Percentiles rank a stretch among this genome's conserved stretches.
phyloP scores from a whole-genome alignment of 768 basidiomycete genomes.

The Trametes cubensis region DNA sequence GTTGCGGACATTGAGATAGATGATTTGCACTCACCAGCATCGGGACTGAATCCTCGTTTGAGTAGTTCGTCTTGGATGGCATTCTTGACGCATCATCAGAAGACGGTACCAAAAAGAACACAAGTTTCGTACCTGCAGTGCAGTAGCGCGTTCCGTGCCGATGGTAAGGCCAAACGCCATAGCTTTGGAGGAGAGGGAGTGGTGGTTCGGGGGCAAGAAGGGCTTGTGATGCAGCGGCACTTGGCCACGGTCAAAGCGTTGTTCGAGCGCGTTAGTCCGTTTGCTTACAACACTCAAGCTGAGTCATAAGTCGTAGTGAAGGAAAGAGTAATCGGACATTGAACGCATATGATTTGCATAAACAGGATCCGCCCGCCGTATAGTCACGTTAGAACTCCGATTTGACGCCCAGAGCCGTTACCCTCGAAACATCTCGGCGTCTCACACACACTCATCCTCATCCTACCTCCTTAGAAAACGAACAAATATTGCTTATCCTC shows the following conservation, averaged over 20 bases:
- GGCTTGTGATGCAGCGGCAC: slow-evolving; percentile 1
- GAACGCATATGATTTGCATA: too few species aligned
- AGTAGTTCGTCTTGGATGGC: slow-evolving; percentile 82
- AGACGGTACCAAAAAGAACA: neutral
- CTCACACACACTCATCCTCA: too few species aligned
- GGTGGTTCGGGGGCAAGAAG: slow-evolving; percentile 12
- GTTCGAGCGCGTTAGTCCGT: too few species aligned
- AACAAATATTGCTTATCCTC: too few species aligned
- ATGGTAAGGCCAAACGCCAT: slow-evolving; percentile 81
- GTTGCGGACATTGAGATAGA: neutral
- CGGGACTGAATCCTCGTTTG: slow-evolving; percentile 70
- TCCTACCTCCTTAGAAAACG: too few species aligned
- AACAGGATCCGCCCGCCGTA: too few species aligned
- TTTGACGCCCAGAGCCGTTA: too few species aligned
- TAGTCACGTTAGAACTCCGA: too few species aligned
- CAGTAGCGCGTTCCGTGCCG: slow-evolving; percentile 73
- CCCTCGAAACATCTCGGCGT: too few species aligned
- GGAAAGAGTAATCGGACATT: too few species aligned
- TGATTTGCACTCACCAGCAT: slow-evolving; percentile 58
- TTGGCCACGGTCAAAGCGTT: slow-evolving; percentile 3
- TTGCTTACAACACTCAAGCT: too few species aligned
- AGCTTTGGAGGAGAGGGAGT: slow-evolving; percentile 4
- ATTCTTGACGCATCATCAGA: slow-evolving; percentile 49
- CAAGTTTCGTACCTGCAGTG: slow-evolving; percentile 59
- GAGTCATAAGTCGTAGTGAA: too few species aligned